These are phyloP conservation scores for Lagenidium giganteum DNA, from an alignment of 352 stramenopile species.

Conservation along the genomic window DNA sequence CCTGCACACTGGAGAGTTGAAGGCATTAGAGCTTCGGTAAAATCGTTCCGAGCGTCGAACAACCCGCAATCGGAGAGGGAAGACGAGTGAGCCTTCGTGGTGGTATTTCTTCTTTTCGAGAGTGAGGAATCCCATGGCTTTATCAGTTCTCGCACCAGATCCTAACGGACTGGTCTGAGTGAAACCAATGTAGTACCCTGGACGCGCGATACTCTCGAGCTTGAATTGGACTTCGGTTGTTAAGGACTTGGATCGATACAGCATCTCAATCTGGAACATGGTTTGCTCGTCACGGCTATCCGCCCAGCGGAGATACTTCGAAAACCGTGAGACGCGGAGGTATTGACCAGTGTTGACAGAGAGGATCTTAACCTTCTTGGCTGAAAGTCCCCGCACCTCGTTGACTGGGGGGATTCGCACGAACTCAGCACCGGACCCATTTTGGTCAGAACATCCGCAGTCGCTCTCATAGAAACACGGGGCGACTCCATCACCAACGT, in stretches of 20 bases:
- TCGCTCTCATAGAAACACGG: conserved; percentile 57
- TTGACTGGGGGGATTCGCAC: conserved; percentile 2
- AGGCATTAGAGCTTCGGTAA: too few relatives aligned
- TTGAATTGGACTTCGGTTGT: conserved; percentile 20
- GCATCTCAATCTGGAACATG: conserved; percentile 25
- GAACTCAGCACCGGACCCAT: too few relatives aligned
- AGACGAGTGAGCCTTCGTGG: too few relatives aligned
- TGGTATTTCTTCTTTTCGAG: conserved; percentile 34
- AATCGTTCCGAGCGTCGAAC: too few relatives aligned
- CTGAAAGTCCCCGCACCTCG: neutral
- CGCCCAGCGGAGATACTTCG: conserved; percentile 26
- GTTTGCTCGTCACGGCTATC: conserved; percentile 23
- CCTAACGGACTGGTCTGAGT: conserved; percentile 16
- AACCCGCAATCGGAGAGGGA: too few relatives aligned
- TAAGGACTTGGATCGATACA: conserved; percentile 17
- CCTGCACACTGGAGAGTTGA: too few relatives aligned
- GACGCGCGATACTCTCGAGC: conserved; percentile 19
- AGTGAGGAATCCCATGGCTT: conserved; percentile 23
- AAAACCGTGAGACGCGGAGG: conserved; percentile 20
- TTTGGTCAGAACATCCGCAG: conserved; percentile 26
- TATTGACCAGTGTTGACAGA: conserved; percentile 19
- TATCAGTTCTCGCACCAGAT: conserved; percentile 9
- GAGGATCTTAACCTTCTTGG: conserved; percentile 24
- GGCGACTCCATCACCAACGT: conserved; percentile 37
- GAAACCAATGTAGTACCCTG: conserved; percentile 20